These are phyloP conservation scores for Scopulariopsis brevicaulis DNA, from an alignment of 2,329 filamentous ascomycete genomes.

Conservation along the genomic window DNA sequence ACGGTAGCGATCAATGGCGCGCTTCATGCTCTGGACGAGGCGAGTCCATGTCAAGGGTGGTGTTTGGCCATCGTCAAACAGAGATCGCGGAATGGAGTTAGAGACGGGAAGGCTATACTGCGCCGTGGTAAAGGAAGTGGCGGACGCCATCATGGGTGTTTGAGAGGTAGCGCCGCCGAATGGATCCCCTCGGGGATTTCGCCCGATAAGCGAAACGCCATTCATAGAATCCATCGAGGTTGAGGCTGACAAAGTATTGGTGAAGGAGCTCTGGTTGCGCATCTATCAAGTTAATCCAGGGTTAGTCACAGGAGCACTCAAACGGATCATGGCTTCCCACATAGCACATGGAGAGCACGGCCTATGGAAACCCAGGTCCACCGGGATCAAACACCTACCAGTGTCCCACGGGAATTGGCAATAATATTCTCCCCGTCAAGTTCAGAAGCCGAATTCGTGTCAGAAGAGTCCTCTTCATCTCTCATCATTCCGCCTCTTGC, in stretches of 20 bases:
- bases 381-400: background rate
- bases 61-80: constrained; percentile 80
- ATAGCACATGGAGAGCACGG: background rate
- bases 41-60: constrained; percentile 79
- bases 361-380: constrained; percentile 15
- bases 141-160: constrained; percentile 42
- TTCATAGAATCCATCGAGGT: constrained; percentile 88
- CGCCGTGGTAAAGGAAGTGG: constrained; percentile 50
- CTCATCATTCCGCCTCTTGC: constrained; percentile 70
- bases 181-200: constrained; percentile 43
- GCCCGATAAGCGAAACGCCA: constrained; percentile 46
- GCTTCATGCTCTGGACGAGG: constrained; percentile 86
- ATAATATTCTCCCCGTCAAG: constrained; percentile 7
- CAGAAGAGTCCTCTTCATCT: constrained; percentile 75
- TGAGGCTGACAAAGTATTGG: constrained; percentile 69
- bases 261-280: constrained; percentile 53
- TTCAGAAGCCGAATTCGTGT: constrained; percentile 7
- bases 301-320: background rate
- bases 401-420: background rate
- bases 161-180: constrained; percentile 27
- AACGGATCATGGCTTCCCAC: background rate
- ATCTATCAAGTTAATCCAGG: constrained; percentile 23
- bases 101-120: constrained; percentile 46
- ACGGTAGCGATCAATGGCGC: constrained; percentile 79
- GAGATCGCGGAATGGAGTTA: constrained; percentile 61